Base-by-base conservation (phyloP, 169 alveolate species). In the Cardiosporidium cionae region DNA sequence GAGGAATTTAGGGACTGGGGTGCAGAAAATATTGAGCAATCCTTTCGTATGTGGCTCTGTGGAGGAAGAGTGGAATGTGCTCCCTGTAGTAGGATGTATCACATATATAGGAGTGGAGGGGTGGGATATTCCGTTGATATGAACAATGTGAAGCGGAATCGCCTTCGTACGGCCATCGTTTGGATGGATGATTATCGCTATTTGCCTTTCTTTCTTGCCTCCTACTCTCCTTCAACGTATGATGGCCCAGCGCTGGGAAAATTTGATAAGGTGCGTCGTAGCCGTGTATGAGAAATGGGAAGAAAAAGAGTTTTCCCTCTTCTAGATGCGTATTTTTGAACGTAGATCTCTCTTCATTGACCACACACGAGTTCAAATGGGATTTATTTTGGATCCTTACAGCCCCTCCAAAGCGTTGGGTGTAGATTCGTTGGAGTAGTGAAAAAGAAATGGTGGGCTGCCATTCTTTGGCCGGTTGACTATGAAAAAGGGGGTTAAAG, bases 1-100 rank as follows among this genome's bases (percentile, higher is more conserved):
- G 83, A 65, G 27, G 74, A 73, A 16, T 79, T 84, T 52, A 65
- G n/a, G 34, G 72, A 73, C 36, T 84, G 90, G 90, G 90, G 90
- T 0, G 74, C 90, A 4, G 90, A 84, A 32, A 84, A 84, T 71
- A 73, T 84, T 9, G 90, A 84, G 29, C 79, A 81, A 25, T 73
- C 84, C 29, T 84, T 84, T 74, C 63, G 90, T 52, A 62, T 75
- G 52, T 84, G 90, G 90, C 85, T 79, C 83, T 84, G 90, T 64
- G 90, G 90, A 22, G 90, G 90, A 33, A n/a, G 58, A 7, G 76
- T 84, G 31, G 87, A 81, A 58, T 84, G 90, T 58, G 83, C 90
- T 0, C 84, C 87, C 16, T 84, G 90, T 33, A 74, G 85, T 35
- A 76, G 87, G 25, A 86, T 84, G 33, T 79, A 72, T 80, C 90